Conservation (phyloP, 371 early-diverging fungal genomes). For the Circinella umbellata region DNA sequence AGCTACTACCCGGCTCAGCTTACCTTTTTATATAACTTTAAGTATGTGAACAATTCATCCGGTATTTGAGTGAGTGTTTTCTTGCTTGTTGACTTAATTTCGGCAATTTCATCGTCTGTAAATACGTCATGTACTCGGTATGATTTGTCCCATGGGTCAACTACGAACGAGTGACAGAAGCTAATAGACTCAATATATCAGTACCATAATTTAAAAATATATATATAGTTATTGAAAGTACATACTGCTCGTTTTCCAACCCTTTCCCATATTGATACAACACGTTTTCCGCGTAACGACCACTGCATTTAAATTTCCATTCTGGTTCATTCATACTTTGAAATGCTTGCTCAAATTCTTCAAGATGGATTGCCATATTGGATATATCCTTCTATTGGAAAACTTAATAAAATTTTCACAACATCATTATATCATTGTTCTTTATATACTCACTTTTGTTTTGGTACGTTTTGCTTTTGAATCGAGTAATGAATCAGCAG, state of each 20-base stretch:
- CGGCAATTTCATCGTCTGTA: background rate
- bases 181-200: background rate
- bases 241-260: background rate
- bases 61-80: background rate
- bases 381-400: no score
- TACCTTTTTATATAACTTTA: background rate
- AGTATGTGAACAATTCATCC: background rate
- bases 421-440: conserved; percentile 5
- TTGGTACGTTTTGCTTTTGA: no score
- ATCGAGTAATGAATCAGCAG: no score
- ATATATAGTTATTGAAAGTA: background rate
- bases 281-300: background rate
- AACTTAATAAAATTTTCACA: no score
- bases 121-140: background rate
- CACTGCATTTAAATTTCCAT: background rate
- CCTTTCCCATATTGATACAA: background rate
- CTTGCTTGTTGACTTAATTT: background rate
- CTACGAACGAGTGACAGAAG: background rate
- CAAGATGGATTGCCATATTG: background rate
- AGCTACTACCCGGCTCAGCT: background rate
- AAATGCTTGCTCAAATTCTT: background rate
- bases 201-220: background rate
- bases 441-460: no score
- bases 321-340: background rate
- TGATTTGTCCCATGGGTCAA: conserved; percentile 1